Conservation (phyloP, 805 yeast species). For the Pichia membranifaciens region DNA sequence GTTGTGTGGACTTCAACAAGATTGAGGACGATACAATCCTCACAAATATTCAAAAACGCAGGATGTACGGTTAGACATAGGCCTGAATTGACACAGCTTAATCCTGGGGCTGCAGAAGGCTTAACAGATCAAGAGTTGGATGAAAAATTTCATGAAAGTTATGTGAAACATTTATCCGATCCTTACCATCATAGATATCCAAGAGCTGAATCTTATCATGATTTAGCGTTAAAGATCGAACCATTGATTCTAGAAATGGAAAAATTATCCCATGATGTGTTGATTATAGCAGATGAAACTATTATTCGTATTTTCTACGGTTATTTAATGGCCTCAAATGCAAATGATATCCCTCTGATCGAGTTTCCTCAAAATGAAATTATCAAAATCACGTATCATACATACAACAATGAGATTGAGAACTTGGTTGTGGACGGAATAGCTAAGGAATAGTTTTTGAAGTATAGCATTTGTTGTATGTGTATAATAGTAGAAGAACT, state of each 20-base stretch:
- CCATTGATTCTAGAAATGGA: slow-evolving; percentile 92
- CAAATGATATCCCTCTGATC: slow-evolving; percentile 76
- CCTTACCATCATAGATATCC: slow-evolving; percentile 93
- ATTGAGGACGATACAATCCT: slow-evolving; percentile 75
- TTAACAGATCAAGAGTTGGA: slow-evolving; percentile 56
- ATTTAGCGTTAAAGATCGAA: slow-evolving; percentile 88
- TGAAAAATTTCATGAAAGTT: slow-evolving; percentile 62
- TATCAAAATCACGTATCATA: slow-evolving; percentile 81
- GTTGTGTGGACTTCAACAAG: slow-evolving; percentile 96
- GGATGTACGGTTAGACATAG: slow-evolving; percentile 68
- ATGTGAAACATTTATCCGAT: slow-evolving; percentile 56
- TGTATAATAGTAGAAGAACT: too few species aligned
- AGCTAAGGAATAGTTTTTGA: not conserved
- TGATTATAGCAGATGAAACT: slow-evolving; percentile 91
- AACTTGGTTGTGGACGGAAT: slow-evolving; percentile 38
- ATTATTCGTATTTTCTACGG: slow-evolving; percentile 88
- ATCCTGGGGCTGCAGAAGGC: slow-evolving; percentile 83
- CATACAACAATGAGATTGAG: slow-evolving; percentile 68
- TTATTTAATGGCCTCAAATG: slow-evolving; percentile 86
- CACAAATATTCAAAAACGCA: slow-evolving; percentile 54
- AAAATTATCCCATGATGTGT: slow-evolving; percentile 77
- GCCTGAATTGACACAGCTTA: slow-evolving; percentile 77
- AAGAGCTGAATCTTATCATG: slow-evolving; percentile 93
- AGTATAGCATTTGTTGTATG: too few species aligned
- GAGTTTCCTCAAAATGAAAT: slow-evolving; percentile 76